Base-by-base conservation (phyloP, 2,329 filamentous ascomycete species). In the Fusarium sp. region DNA sequence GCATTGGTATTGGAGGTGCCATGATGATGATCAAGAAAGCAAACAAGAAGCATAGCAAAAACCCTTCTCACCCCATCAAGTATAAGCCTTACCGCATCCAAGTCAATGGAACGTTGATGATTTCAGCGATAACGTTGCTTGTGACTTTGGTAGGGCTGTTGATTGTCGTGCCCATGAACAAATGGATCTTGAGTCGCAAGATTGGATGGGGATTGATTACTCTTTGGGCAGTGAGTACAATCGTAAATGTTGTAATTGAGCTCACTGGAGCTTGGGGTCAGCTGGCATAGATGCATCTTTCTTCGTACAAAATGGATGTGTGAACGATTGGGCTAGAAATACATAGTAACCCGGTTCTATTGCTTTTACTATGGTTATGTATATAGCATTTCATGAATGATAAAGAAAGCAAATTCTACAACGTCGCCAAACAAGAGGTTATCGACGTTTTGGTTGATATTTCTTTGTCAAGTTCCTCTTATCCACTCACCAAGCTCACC, bases 1-100 rank as follows among this genome's bases (percentile, higher is more conserved):
- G 96, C 1, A 94, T 99, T 53, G 96, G 96, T n/a, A 84, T 98
- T 6, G 92, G 92, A 28, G 96, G 96, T 16, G 86, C 93, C 38
- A 97, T 94, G 77, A 96, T 97, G 86, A 94, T 92, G 58, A 84
- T 97, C 16, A 86, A 86, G 56, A 85, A 88, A 33, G 91, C 91
- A 18, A 87, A 91, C 71, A 84, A 88, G 66, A 84, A 84, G 53
- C 88, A 92, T 64, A 80, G 83, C 30, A 90, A 90, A 70, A 89
- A 95, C 73, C 92, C 92, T 0, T 83, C 88, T 18, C 81, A 83
- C 61, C 85, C 88, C 6, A 79, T 91, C 58, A 81, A 84, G 57
- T 94, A 94, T 77, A 88, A 89, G 71, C 88, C 92, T 1, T 98
- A 97, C 77, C 86, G 89, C 57, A 92, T 99, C 61, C 87, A 93